Evolutionary conservation across 2,329 filamentous ascomycete species (phyloP), one percentile per base, ranked within the genome.

Genomic region (Emericellopsis atlantica): DNA sequence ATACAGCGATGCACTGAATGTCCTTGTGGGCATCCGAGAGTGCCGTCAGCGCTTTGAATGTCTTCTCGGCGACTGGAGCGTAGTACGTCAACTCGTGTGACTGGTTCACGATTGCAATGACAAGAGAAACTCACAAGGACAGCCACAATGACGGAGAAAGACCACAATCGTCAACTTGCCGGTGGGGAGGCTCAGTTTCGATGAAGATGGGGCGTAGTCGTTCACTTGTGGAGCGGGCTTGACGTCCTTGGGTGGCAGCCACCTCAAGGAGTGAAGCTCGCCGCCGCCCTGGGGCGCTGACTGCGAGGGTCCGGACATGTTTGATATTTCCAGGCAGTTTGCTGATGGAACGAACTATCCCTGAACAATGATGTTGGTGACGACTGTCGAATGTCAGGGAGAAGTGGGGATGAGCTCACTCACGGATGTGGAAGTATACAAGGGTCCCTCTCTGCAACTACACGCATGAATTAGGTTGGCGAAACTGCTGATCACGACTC

Each of bases 81-180:
- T 16, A 21, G 16, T 12, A 18, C 32, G 35, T 34, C 9, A 40
- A 29, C 31, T 10, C 4, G 15, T 33, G 16, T 12, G 16, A n/a
- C 32, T 11, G 15, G 5, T 16, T 8, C 32, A 26, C n/a, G 18
- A 18, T 15, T 9, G n/a, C 29, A 23, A 32, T 4, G 36, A 15
- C 21, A 7, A 12, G 22, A 23, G 12, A n/a, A 9, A 58, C 70
- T 54, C 69, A 82, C 81, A 84, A 10, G 81, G 81, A 61, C 81
- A 84, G 29, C 81, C 82, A 54, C 81, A 86, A 55, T 86, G 81
- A 29, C 82, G 68, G 6, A 87, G 66, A 51, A 87, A 87, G 14
- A 76, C 69, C 16, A 87, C 59, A 2, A 87, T 54, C 0, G 71
- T 74, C 1, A 76, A 75, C 49, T 72, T 76, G 21, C 62, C 60